Conservation (phyloP, 352 stramenopile species). For the Thraustotheca clavata region DNA sequence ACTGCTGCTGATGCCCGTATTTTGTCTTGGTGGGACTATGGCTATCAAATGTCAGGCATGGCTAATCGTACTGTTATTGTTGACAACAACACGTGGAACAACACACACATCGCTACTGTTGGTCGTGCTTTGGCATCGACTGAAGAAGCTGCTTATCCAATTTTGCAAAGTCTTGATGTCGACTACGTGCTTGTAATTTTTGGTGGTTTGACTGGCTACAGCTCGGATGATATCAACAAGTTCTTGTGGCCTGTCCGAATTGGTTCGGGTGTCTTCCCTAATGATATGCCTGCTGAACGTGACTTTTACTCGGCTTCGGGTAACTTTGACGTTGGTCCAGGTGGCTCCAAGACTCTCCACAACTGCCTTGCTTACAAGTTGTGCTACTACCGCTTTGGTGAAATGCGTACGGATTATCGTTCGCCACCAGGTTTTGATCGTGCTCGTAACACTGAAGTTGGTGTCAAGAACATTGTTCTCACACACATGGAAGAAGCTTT, state of each 20-base stretch:
- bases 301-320: slow-evolving; percentile 81
- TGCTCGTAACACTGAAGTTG: slow-evolving; percentile 79
- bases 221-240: slow-evolving; percentile 90
- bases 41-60: slow-evolving; percentile 90
- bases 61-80: slow-evolving; percentile 64
- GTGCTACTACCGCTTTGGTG: slow-evolving; percentile 89
- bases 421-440: slow-evolving; percentile 78
- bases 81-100: slow-evolving; percentile 78
- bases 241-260: slow-evolving; percentile 91
- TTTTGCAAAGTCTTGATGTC: slow-evolving; percentile 86
- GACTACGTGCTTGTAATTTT: slow-evolving; percentile 91
- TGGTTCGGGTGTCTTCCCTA: slow-evolving; percentile 69
- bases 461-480: slow-evolving; percentile 86
- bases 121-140: slow-evolving; percentile 62
- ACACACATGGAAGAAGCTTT: slow-evolving; percentile 90
- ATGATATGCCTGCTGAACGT: slow-evolving; percentile 78
- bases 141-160: slow-evolving; percentile 85
- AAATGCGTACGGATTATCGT: slow-evolving; percentile 82
- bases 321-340: slow-evolving; percentile 78
- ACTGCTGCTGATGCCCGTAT: slow-evolving; percentile 82
- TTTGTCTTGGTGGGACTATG: slow-evolving; percentile 89
- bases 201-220: slow-evolving; percentile 80
- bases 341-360: slow-evolving; percentile 77
- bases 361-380: slow-evolving; percentile 93
- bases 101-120: slow-evolving; percentile 64